A percentile compares a stretch with the other conserved stretches of the same genome.
Evolutionary conservation across 176 grass and related monocot genomes (phyloP).

Genomic region (Aegilops sharonensis): DNA sequence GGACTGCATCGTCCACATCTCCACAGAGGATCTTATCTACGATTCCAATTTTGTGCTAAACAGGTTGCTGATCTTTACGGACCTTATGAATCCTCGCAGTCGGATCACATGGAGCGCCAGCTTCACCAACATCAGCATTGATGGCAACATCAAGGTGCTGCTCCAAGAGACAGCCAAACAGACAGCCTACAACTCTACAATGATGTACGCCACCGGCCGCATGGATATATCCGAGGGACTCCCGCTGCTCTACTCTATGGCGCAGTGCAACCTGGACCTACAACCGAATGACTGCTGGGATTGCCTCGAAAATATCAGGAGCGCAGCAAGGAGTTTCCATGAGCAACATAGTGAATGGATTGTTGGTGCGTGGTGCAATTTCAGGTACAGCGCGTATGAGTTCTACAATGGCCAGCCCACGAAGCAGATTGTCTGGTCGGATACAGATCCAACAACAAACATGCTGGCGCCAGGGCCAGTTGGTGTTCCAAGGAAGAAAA

Average conservation of each 20-base stretch:
- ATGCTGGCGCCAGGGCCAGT: background rate
- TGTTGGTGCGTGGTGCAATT: constrained; percentile 12
- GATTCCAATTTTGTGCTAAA: background rate
- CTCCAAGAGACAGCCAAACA: background rate
- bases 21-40: background rate
- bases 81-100: background rate
- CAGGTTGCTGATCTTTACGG: background rate
- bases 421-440: background rate
- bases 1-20: constrained; percentile 1
- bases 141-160: background rate
- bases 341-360: constrained; percentile 2
- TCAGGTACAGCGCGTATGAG: constrained; percentile 3
- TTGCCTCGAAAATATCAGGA: background rate
- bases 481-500: background rate
- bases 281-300: background rate
- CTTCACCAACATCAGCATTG: background rate
- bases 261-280: constrained; percentile 50
- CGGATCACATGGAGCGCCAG: background rate
- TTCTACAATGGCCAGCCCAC: constrained; percentile 24
- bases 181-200: constrained; percentile 1
- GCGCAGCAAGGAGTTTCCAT: background rate
- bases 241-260: constrained; percentile 17
- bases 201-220: constrained; percentile 1
- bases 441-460: background rate
- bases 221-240: background rate